These are phyloP conservation scores for Leccinum cinnamomeum DNA, from an alignment of 1,284 basidiomycete genomes.

Conservation along the genomic window DNA sequence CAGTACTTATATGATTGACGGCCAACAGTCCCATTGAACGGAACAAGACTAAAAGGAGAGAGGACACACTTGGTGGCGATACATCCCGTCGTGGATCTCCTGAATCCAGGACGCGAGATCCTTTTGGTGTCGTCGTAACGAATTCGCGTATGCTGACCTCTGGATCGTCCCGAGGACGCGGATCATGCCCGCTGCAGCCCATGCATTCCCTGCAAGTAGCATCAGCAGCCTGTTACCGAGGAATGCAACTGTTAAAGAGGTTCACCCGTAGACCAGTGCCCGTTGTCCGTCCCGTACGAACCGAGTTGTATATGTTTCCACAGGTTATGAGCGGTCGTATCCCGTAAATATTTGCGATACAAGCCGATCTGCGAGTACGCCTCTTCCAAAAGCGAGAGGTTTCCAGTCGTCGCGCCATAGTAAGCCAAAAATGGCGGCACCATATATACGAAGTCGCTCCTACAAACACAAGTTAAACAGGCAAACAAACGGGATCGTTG, in stretches of 20 bases:
- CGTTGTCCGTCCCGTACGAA: too few species aligned
- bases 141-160: too few species aligned
- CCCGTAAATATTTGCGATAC: conserved; percentile 67
- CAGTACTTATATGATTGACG: background rate
- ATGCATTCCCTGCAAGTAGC: too few species aligned
- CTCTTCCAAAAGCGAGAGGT: conserved; percentile 64
- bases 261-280: too few species aligned
- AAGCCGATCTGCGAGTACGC: conserved; percentile 80
- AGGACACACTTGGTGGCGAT: conserved; percentile 46
- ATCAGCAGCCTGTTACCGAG: too few species aligned
- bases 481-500: background rate
- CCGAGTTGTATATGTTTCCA: conserved; percentile 58
- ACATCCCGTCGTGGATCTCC: conserved; percentile 77
- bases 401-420: conserved; percentile 73
- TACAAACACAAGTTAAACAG: conserved; percentile 25
- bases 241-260: too few species aligned
- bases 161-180: too few species aligned
- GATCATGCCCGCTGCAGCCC: too few species aligned
- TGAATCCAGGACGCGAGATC: conserved; percentile 60
- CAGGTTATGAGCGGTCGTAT: conserved; percentile 47
- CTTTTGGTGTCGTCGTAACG: too few species aligned
- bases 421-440: conserved; percentile 91
- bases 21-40: background rate
- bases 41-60: background rate
- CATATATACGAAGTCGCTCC: conserved; percentile 85